A percentile compares a stretch with the other conserved stretches of the same genome.
phyloP scores from a whole-genome alignment of 129 eudicot genomes.

The Logfia minima region DNA sequence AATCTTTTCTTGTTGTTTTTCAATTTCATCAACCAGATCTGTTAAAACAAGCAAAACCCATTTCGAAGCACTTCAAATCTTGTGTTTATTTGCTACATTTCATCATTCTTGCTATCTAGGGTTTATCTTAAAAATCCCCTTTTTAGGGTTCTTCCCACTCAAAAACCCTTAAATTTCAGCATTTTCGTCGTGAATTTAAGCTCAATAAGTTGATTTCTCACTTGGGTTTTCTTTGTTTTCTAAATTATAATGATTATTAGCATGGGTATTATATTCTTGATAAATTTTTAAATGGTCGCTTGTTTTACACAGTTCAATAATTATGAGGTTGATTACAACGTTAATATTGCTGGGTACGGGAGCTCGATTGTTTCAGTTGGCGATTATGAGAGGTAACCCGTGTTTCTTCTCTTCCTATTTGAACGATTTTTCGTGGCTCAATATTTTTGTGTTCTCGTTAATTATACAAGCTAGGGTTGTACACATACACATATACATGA shows the following conservation, averaged over 20 bases:
- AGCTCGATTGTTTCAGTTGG: slow-evolving; percentile 22
- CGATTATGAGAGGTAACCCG: slow-evolving; percentile 38
- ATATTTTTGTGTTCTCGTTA: neutral
- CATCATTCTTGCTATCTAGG: slow-evolving; percentile 35
- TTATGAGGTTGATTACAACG: slow-evolving; percentile 35
- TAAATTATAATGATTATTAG: slow-evolving; percentile 22
- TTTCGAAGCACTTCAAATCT: slow-evolving; percentile 22
- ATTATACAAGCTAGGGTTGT: slow-evolving; percentile 2
- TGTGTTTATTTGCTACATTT: slow-evolving; percentile 17
- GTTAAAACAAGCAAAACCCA: slow-evolving; percentile 28
- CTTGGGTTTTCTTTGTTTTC: slow-evolving; percentile 31
- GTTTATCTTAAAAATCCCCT: slow-evolving; percentile 22
- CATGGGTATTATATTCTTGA: slow-evolving; percentile 8
- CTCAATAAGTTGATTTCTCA: slow-evolving; percentile 27
- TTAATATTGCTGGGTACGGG: slow-evolving; percentile 26
- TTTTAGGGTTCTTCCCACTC: slow-evolving; percentile 28
- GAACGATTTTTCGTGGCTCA: neutral
- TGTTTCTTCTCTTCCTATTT: slow-evolving; percentile 1
- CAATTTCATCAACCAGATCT: slow-evolving; percentile 11
- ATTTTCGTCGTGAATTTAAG: slow-evolving; percentile 36
- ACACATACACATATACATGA: neutral
- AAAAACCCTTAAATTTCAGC: slow-evolving; percentile 27
- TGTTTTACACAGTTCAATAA: slow-evolving; percentile 23
- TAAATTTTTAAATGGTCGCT: slow-evolving; percentile 5
- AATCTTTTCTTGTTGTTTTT: slow-evolving; percentile 4